phyloP scores from a whole-genome alignment of 2,329 filamentous ascomycete species.

The Colletotrichum sp. region DNA sequence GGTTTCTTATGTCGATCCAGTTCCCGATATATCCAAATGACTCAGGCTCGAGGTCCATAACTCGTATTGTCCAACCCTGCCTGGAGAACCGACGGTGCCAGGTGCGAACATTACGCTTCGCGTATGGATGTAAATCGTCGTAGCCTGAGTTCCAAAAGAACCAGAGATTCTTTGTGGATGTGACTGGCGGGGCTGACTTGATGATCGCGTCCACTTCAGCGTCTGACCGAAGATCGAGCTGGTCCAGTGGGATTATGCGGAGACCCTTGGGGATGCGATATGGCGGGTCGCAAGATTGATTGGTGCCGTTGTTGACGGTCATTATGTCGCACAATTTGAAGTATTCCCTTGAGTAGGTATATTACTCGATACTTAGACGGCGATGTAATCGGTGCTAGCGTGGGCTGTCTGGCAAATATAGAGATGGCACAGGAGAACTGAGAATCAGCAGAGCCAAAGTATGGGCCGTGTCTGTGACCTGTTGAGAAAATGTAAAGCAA shows the following conservation, averaged over 20 bases:
- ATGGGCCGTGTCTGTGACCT: not conserved
- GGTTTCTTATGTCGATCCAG: not conserved
- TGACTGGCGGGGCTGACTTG: constrained; percentile 30
- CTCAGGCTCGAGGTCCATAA: constrained; percentile 35
- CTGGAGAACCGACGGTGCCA: constrained; percentile 44
- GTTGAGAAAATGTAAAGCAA: not conserved
- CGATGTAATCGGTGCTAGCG: not conserved
- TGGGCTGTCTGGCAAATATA: not conserved
- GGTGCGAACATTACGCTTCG: constrained; percentile 41
- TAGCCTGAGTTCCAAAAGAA: constrained; percentile 48
- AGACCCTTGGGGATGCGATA: not conserved
- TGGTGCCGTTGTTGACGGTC: not conserved
- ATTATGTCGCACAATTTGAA: not conserved
- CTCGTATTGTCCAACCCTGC: constrained; percentile 41
- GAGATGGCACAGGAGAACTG: not conserved
- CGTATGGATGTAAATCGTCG: constrained; percentile 38
- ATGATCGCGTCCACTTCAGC: constrained; percentile 33
- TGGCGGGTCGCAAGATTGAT: not conserved
- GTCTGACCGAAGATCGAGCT: constrained; percentile 33
- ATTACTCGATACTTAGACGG: not conserved
- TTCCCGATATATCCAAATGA: not conserved
- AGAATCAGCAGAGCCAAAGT: not conserved
- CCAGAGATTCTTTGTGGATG: constrained; percentile 49
- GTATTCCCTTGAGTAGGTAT: not conserved
- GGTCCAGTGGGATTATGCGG: not conserved